These are phyloP conservation scores for Colletotrichum camelliae DNA, from an alignment of 2,329 filamentous ascomycete genomes.

Conservation along the genomic window DNA sequence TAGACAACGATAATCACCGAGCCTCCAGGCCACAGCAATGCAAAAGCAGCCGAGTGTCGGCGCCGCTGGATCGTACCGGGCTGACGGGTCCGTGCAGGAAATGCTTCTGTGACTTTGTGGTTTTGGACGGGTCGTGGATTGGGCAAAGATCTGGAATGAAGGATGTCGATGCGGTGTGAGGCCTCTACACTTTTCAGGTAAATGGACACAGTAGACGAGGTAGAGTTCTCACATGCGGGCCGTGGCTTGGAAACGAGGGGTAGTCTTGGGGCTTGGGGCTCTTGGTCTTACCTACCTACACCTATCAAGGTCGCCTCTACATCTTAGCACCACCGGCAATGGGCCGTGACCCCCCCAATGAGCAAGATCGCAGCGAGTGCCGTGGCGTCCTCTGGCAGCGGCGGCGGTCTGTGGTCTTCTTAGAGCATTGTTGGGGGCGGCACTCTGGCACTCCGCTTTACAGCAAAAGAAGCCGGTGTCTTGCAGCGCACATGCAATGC, in stretches of 20 bases:
- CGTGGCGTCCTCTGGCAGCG: conserved; percentile 8
- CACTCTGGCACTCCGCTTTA: neutral
- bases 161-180: neutral
- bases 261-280: neutral
- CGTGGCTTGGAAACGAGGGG: neutral
- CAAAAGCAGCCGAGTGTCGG: neutral
- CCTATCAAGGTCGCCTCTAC: neutral
- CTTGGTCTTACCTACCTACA: neutral
- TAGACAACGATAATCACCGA: conserved; percentile 7
- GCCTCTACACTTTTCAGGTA: neutral
- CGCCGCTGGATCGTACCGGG: neutral
- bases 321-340: conserved; percentile 4
- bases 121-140: neutral
- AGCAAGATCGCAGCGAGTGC: neutral
- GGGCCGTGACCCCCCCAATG: neutral
- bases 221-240: neutral
- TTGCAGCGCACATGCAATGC: neutral
- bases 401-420: conserved; percentile 11
- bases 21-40: neutral
- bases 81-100: conserved; percentile 2
- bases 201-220: neutral
- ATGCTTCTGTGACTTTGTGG: neutral
- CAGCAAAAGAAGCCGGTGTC: neutral
- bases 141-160: neutral
- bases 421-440: conserved; percentile 12